Evolutionary conservation across 495 filamentous ascomycete genomes (phyloP).

Genomic region (Collariella sp.): DNA sequence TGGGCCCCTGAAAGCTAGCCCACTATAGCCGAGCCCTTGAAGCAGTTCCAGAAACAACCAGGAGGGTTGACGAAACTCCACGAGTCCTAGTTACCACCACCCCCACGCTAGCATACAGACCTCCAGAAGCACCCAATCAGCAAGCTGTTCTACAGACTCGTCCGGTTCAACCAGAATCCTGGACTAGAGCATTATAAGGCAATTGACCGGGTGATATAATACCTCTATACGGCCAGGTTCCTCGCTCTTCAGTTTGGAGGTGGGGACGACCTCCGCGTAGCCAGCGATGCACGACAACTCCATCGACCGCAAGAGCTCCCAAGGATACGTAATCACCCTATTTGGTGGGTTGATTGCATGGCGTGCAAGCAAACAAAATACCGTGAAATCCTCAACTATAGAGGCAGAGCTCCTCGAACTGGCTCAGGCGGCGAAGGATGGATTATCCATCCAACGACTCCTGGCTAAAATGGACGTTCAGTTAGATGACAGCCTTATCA

Average conservation of each 20-base stretch:
- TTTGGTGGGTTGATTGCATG: conserved; percentile 19
- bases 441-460: conserved; percentile 5
- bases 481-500: conserved; percentile 4
- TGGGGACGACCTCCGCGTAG: conserved; percentile 1
- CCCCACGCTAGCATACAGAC: conserved; percentile 2
- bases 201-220: conserved; percentile 4
- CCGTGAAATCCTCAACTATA: conserved; percentile 23
- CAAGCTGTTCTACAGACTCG: background rate
- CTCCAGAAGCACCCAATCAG: conserved; percentile 1
- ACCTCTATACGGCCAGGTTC: background rate
- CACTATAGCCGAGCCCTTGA: background rate
- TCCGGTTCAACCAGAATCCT: conserved; percentile 3
- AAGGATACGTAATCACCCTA: conserved; percentile 20
- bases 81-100: background rate
- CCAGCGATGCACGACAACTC: conserved; percentile 6
- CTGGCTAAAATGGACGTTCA: conserved; percentile 3
- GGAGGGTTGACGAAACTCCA: conserved; percentile 2
- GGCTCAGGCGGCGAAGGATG: conserved; percentile 16
- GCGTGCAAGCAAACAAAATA: conserved; percentile 20
- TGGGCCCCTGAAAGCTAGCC: too few species aligned
- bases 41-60: background rate
- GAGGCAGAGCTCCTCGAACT: conserved; percentile 20
- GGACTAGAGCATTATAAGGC: conserved; percentile 3
- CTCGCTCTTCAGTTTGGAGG: conserved; percentile 4
- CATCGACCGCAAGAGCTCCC: conserved; percentile 1